Evolutionary conservation across 2,329 filamentous ascomycete genomes (phyloP).

Genomic region (Colletotrichum tropicale): DNA sequence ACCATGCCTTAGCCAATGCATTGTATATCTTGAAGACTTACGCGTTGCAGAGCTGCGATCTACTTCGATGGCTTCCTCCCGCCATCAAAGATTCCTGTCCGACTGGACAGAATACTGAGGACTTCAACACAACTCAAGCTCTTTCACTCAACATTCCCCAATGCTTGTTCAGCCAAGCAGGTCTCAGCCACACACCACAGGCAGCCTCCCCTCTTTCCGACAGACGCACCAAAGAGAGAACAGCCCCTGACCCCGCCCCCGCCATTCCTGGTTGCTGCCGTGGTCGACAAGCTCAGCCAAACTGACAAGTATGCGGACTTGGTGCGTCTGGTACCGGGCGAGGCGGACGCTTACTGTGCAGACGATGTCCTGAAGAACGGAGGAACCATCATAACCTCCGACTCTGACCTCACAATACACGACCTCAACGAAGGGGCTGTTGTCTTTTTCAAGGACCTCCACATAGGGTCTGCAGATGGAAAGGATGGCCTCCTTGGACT

Average conservation of each 20-base stretch:
- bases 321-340: conserved; percentile 73
- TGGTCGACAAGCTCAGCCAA: conserved; percentile 71
- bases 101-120: conserved; percentile 64
- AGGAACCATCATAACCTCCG: conserved; percentile 74
- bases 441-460: conserved; percentile 71
- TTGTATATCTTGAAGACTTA: neutral
- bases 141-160: conserved; percentile 37
- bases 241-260: conserved; percentile 54
- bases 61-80: conserved; percentile 90
- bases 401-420: conserved; percentile 84
- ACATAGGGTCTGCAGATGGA: conserved; percentile 29
- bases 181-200: neutral
- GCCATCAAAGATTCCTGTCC: conserved; percentile 62
- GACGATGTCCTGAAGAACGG: conserved; percentile 58
- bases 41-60: conserved; percentile 61
- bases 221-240: conserved; percentile 28
- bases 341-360: conserved; percentile 86
- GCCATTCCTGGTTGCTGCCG: conserved; percentile 76
- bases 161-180: conserved; percentile 28
- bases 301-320: conserved; percentile 45
- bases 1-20: conserved; percentile 22
- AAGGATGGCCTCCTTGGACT: conserved; percentile 9
- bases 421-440: conserved; percentile 71
- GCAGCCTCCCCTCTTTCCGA: conserved; percentile 27
- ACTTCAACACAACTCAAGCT: conserved; percentile 61